Evolutionary conservation across 2,329 filamentous ascomycete genomes (phyloP).

Genomic region (Talaromyces marneffei): DNA sequence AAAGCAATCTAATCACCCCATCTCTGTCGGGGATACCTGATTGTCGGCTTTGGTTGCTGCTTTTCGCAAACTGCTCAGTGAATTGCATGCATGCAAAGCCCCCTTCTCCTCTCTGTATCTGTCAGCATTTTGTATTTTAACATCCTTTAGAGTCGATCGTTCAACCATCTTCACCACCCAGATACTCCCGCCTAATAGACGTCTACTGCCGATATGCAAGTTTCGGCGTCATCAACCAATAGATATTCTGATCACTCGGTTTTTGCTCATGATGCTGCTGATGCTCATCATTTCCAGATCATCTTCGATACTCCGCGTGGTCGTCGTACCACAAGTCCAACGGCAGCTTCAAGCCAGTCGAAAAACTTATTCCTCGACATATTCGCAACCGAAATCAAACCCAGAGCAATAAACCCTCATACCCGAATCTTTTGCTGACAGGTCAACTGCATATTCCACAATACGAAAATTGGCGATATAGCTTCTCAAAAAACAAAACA

Average conservation of each 20-base stretch:
- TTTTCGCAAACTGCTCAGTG: too few relatives aligned
- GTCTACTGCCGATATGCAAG: background rate
- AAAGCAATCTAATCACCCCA: too few relatives aligned
- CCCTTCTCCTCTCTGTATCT: background rate
- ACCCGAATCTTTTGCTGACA: background rate
- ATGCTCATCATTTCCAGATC: background rate
- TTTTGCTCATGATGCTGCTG: background rate
- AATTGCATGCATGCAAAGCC: too few relatives aligned
- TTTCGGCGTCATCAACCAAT: background rate
- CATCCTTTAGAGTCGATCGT: background rate
- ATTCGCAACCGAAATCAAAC: background rate
- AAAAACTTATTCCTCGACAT: background rate
- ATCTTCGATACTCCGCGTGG: background rate
- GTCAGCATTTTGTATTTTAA: background rate
- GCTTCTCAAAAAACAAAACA: background rate
- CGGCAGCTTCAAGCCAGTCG: background rate
- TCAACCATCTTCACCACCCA: background rate
- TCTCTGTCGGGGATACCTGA: too few relatives aligned
- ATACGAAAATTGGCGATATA: background rate
- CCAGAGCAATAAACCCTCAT: background rate
- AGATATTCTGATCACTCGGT: background rate
- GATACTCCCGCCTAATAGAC: background rate
- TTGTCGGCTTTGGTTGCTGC: too few relatives aligned
- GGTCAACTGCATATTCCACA: background rate
- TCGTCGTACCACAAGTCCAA: background rate